Base-by-base conservation (phyloP, 2,329 filamentous ascomycete genomes). In the Xylariaceae sp. region DNA sequence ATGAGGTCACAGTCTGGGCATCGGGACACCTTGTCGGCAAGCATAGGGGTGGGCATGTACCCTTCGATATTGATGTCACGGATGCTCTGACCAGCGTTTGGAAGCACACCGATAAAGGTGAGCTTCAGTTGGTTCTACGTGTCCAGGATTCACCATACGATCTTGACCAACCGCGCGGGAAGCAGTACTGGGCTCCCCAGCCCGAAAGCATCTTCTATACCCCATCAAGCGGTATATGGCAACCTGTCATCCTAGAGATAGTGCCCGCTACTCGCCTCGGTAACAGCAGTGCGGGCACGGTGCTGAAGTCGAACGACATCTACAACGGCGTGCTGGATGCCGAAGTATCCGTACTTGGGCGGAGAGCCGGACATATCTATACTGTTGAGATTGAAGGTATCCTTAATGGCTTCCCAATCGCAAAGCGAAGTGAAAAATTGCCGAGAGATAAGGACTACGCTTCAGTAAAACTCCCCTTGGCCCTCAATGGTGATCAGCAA, bases 141-240 rank as follows among this genome's bases (percentile, higher is more conserved):
- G 82, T 87, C 0, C 81, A 80, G 45, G 86, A 88, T 70, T 88
- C 85, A 0, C 82, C 85, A 0, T 82, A 80, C 60, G 86, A 88
- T 61, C 73, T 88, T 6, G 80, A 81, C 0, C 86, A 88, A 69
- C 86, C 84, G 1, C 77, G 86, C 37, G 86, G 86, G 0, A 89
- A 89, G 70, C 86, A 89, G 71, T 86, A 85, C 67, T 86, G 83
- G 83, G 79, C 77, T 2, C 80, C 81, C 1, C 77, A 83, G 69
- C 82, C 83, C 0, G 82, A 86, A 68, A 82, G 79, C 55, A 84
- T 84, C 65, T 84, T 83, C 66, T 84, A 84, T 66, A 83, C 80
- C 0, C 82, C 82, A 0, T 81, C 80, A 7, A 80, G 79, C 34
- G 82, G 82, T 23, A 82, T 84, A 58, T 84, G 82, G 82, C 82